phyloP scores from a whole-genome alignment of 2,329 filamentous ascomycete species.

The Alternaria rosae region DNA sequence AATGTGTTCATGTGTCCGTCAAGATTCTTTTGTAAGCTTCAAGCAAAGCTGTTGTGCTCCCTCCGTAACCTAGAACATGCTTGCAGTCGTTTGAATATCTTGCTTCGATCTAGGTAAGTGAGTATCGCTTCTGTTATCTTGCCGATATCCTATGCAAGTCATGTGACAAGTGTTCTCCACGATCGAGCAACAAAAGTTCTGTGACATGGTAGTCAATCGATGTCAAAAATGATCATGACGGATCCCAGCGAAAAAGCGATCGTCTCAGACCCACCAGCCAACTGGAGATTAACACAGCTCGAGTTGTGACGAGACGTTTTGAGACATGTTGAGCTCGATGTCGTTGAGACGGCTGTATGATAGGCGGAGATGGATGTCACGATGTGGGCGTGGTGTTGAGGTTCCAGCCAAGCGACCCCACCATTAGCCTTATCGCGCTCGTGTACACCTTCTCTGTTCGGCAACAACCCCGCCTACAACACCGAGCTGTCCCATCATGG shows the following conservation, averaged over 20 bases:
- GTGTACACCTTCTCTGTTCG: slow-evolving; percentile 38
- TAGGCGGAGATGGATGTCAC: background rate
- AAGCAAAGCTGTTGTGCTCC: background rate
- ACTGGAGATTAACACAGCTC: accelerated
- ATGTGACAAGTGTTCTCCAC: background rate
- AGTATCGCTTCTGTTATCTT: background rate
- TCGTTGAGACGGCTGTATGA: background rate
- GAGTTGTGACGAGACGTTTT: background rate
- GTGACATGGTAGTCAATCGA: background rate
- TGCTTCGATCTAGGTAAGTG: background rate
- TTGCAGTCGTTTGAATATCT: background rate
- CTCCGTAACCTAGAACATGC: background rate
- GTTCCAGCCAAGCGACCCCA: slow-evolving; percentile 21
- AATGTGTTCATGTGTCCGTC: background rate
- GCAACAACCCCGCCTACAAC: slow-evolving; percentile 24
- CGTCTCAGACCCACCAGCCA: background rate
- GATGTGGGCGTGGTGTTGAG: slow-evolving; percentile 17
- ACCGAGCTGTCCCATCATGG: slow-evolving; percentile 19
- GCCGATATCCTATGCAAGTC: background rate
- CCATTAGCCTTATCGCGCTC: slow-evolving; percentile 33
- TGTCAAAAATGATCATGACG: background rate
- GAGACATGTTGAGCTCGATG: background rate
- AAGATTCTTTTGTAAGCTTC: accelerated
- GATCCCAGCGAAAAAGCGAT: background rate
- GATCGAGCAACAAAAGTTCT: background rate